These are phyloP conservation scores for Thymus mandschuricus DNA, from an alignment of 257 asterid genomes.

Conservation along the genomic window DNA sequence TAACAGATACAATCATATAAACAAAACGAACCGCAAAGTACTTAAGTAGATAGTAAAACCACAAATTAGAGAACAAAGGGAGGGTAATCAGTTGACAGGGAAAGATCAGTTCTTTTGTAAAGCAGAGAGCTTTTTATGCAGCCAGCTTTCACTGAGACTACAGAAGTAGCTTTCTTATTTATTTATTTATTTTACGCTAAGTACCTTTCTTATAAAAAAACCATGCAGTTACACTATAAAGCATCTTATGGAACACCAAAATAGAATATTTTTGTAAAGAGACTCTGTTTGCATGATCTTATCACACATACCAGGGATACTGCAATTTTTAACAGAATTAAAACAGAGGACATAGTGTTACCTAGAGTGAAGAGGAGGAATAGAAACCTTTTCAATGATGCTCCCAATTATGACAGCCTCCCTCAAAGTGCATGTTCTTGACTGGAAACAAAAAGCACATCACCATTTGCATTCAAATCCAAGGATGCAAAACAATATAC, in stretches of 20 bases:
- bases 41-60: background rate
- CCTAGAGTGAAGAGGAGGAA: slow-evolving; percentile 96
- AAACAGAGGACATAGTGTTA: slow-evolving; percentile 28
- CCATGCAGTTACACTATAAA: background rate
- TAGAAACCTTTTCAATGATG: slow-evolving; percentile 79
- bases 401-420: slow-evolving; percentile 94
- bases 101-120: background rate
- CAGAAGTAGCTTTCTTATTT: too few relatives aligned
- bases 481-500: background rate
- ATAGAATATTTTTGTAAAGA: background rate
- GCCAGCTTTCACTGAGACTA: background rate
- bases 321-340: background rate
- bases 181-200: too few relatives aligned
- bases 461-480: background rate
- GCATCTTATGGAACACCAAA: background rate
- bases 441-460: slow-evolving; percentile 47
- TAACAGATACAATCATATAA: slow-evolving; percentile 5
- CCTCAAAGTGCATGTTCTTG: slow-evolving; percentile 77
- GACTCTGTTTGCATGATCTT: background rate
- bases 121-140: background rate
- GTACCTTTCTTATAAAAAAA: background rate
- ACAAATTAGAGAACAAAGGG: background rate
- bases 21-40: background rate
- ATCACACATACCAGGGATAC: background rate
- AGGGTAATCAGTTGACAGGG: background rate